Evolutionary conservation across 257 asterid genomes (phyloP).

Genomic region (Voacanga thouarsii): DNA sequence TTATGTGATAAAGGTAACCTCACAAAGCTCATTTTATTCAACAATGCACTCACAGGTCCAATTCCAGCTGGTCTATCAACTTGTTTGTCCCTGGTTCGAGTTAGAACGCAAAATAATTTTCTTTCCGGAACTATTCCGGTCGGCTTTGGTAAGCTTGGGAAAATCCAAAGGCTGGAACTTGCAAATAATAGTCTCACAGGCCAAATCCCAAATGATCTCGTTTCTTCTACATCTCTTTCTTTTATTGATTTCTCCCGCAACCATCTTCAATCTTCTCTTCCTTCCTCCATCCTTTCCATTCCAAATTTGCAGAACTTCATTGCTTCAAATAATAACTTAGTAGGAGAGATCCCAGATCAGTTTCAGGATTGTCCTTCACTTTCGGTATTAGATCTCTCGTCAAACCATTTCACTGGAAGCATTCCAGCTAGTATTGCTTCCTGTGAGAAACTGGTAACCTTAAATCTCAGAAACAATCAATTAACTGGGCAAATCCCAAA

Average conservation of each 20-base stretch:
- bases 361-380: slow-evolving; percentile 63
- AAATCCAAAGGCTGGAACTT: slow-evolving; percentile 55
- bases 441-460: slow-evolving; percentile 55
- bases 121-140: slow-evolving; percentile 57
- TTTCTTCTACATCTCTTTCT: slow-evolving; percentile 57
- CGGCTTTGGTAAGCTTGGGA: slow-evolving; percentile 62
- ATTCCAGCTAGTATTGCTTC: slow-evolving; percentile 66
- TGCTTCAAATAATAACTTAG: slow-evolving; percentile 45
- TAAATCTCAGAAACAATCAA: slow-evolving; percentile 53
- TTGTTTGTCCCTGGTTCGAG: slow-evolving; percentile 56
- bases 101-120: slow-evolving; percentile 60
- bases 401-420: slow-evolving; percentile 52
- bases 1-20: slow-evolving; percentile 61
- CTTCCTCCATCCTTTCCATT: slow-evolving; percentile 55
- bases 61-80: slow-evolving; percentile 54
- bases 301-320: slow-evolving; percentile 54
- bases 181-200: slow-evolving; percentile 61
- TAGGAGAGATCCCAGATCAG: slow-evolving; percentile 63
- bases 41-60: slow-evolving; percentile 61
- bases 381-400: slow-evolving; percentile 56
- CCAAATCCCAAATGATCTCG: slow-evolving; percentile 55
- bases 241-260: slow-evolving; percentile 60
- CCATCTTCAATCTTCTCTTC: slow-evolving; percentile 56
- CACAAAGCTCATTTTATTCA: slow-evolving; percentile 62
- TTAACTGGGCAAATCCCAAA: slow-evolving; percentile 55